These are phyloP conservation scores for Lentinula edodes DNA, from an alignment of 768 basidiomycete genomes.

Conservation along the genomic window DNA sequence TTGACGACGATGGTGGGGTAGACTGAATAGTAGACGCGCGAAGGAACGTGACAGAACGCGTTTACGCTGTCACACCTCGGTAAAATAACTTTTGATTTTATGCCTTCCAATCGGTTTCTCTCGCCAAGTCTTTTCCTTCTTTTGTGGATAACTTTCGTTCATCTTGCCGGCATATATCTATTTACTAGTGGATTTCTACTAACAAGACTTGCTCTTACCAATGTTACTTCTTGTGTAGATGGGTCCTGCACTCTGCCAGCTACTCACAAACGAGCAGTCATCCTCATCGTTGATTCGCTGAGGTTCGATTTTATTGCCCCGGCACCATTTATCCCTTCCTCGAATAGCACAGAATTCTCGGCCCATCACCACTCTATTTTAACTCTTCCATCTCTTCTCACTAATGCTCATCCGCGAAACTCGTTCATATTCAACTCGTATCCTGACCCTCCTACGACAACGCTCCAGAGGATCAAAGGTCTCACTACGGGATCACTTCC, in stretches of 20 bases:
- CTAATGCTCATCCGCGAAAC: constrained; percentile 52
- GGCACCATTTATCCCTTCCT: constrained; percentile 48
- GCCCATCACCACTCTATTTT: constrained; percentile 79
- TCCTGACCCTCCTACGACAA: constrained; percentile 93
- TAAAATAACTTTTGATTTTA: background rate
- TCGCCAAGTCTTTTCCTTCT: constrained; percentile 31
- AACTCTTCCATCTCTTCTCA: constrained; percentile 71
- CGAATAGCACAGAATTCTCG: constrained; percentile 24
- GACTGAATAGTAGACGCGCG: background rate
- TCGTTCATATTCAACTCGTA: constrained; percentile 88
- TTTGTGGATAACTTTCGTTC: constrained; percentile 59
- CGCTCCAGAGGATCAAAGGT: constrained; percentile 91
- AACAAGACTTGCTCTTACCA: constrained; percentile 64
- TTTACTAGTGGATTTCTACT: constrained; percentile 92
- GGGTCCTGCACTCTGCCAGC: constrained; percentile 43
- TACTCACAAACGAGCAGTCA: constrained; percentile 74
- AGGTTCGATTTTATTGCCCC: constrained; percentile 91
- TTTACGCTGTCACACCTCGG: background rate
- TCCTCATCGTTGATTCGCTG: constrained; percentile 88
- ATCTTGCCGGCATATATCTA: constrained; percentile 77
- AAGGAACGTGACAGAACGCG: constrained; percentile 1
- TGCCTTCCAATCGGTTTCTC: constrained; percentile 6
- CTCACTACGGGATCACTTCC: constrained; percentile 93
- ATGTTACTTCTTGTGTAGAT: constrained; percentile 39
- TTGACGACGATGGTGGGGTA: constrained; percentile 27